Evolutionary conservation across 768 basidiomycete genomes (phyloP).

Genomic region (Russula virescens): DNA sequence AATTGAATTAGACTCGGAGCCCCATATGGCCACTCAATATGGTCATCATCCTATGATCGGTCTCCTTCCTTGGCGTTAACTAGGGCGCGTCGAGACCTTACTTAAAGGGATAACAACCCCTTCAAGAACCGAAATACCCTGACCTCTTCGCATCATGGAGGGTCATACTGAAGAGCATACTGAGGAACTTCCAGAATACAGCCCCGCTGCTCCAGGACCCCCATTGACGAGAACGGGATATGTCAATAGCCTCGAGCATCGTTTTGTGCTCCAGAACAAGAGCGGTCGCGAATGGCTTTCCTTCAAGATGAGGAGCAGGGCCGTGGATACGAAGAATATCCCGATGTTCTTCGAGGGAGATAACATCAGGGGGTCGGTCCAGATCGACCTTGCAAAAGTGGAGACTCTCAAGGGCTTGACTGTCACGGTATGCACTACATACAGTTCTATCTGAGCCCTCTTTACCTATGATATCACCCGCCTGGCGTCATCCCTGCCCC

Average conservation of each 20-base stretch:
- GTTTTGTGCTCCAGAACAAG: slow-evolving; percentile 1
- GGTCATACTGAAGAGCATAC: background rate
- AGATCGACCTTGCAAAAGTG: slow-evolving; percentile 9
- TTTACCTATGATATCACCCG: background rate
- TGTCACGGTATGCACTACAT: background rate
- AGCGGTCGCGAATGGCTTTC: slow-evolving; percentile 11
- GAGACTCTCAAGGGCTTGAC: slow-evolving; percentile 19
- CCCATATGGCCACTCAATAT: no score
- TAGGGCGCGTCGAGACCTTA: no score
- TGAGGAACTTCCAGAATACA: slow-evolving; percentile 7
- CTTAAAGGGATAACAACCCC: no score
- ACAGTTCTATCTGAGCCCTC: background rate
- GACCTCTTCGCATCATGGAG: background rate
- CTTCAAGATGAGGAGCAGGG: slow-evolving; percentile 15
- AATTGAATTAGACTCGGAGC: no score
- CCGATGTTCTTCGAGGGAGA: slow-evolving; percentile 18
- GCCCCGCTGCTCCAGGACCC: background rate
- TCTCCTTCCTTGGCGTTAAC: no score
- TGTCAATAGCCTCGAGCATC: background rate
- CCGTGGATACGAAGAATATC: slow-evolving; percentile 4
- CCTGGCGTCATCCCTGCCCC: no score
- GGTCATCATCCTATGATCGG: no score
- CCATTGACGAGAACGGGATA: background rate
- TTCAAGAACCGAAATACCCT: no score
- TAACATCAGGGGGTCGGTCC: slow-evolving; percentile 13